Evolutionary conservation across 257 asterid genomes (phyloP).

Genomic region (Solanum sejunctum): DNA sequence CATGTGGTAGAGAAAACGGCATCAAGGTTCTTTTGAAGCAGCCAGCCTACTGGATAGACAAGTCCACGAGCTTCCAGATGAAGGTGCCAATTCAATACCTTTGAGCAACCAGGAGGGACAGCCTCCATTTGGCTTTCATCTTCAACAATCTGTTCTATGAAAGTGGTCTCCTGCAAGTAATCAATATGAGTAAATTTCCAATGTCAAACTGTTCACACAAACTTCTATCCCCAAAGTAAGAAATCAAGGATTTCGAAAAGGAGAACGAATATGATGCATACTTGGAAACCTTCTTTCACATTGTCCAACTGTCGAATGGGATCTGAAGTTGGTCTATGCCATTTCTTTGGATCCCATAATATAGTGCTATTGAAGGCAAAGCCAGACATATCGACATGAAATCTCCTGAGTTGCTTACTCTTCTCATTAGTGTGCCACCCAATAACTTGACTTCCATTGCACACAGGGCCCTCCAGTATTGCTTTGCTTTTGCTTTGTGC

Average conservation of each 20-base stretch:
- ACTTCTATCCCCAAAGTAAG: slow-evolving; percentile 1
- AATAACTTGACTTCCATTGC: slow-evolving; percentile 77
- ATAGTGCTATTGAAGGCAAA: slow-evolving; percentile 96
- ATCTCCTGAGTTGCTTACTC: slow-evolving; percentile 78
- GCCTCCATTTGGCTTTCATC: slow-evolving; percentile 98
- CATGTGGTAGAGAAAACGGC: slow-evolving; percentile 35
- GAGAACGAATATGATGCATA: slow-evolving; percentile 13
- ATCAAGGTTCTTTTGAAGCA: slow-evolving; percentile 60
- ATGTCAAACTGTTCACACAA: neutral
- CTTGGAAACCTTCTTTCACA: slow-evolving; percentile 92
- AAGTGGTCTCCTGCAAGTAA: slow-evolving; percentile 68
- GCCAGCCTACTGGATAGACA: slow-evolving; percentile 62
- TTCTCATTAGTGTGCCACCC: slow-evolving; percentile 99
- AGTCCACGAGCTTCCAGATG: slow-evolving; percentile 53
- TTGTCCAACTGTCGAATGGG: slow-evolving; percentile 75
- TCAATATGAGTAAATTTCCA: neutral
- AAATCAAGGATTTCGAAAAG: neutral
- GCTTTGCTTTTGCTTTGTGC: slow-evolving; percentile 76
- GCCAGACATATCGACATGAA: slow-evolving; percentile 97
- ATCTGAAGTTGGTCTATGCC: slow-evolving; percentile 63
- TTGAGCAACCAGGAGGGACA: slow-evolving; percentile 44
- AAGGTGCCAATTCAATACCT: slow-evolving; percentile 73
- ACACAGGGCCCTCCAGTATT: slow-evolving; percentile 81
- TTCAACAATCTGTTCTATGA: slow-evolving; percentile 85
- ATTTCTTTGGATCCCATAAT: slow-evolving; percentile 81